Conservation (phyloP, 2,329 filamentous ascomycete genomes). For the Phyllosticta citriasiana region DNA sequence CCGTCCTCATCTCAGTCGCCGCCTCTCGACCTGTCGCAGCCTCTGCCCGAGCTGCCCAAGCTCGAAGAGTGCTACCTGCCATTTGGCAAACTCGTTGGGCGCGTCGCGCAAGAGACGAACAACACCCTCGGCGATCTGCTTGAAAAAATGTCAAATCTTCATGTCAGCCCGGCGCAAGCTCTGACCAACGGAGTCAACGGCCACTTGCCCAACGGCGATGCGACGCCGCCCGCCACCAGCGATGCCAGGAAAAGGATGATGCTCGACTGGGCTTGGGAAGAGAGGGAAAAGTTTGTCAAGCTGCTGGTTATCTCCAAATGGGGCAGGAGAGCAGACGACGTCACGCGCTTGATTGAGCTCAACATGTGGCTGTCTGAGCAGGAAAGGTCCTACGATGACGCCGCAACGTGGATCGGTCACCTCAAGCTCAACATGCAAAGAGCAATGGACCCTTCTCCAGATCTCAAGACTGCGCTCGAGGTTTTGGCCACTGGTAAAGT, state of each 20-base stretch:
- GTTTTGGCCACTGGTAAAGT: slow-evolving; percentile 70
- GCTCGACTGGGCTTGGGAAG: slow-evolving; percentile 67
- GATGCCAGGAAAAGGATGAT: slow-evolving; percentile 65
- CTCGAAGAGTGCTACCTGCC: slow-evolving; percentile 66
- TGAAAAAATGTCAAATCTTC: slow-evolving; percentile 58
- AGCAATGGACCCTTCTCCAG: slow-evolving; percentile 77
- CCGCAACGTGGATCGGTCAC: slow-evolving; percentile 52
- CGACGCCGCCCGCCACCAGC: slow-evolving; percentile 49
- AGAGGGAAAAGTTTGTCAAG: slow-evolving; percentile 86
- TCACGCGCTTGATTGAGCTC: slow-evolving; percentile 82
- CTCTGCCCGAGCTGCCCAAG: slow-evolving; percentile 50
- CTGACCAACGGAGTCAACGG: slow-evolving; percentile 29
- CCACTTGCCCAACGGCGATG: slow-evolving; percentile 21
- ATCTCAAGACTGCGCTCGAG: slow-evolving; percentile 80
- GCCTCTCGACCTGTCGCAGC: slow-evolving; percentile 14
- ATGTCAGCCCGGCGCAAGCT: slow-evolving; percentile 39
- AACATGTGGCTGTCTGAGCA: slow-evolving; percentile 55
- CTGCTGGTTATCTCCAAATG: slow-evolving; percentile 83
- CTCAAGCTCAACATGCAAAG: slow-evolving; percentile 63
- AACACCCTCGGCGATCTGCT: slow-evolving; percentile 65
- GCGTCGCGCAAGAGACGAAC: slow-evolving; percentile 75
- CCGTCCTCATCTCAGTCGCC: slow-evolving; percentile 11
- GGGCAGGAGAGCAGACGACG: slow-evolving; percentile 67
- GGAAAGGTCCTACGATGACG: slow-evolving; percentile 21
- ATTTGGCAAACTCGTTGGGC: slow-evolving; percentile 62